phyloP scores from a whole-genome alignment of 2,329 filamentous ascomycete genomes.

The Fusarium anguioides region DNA sequence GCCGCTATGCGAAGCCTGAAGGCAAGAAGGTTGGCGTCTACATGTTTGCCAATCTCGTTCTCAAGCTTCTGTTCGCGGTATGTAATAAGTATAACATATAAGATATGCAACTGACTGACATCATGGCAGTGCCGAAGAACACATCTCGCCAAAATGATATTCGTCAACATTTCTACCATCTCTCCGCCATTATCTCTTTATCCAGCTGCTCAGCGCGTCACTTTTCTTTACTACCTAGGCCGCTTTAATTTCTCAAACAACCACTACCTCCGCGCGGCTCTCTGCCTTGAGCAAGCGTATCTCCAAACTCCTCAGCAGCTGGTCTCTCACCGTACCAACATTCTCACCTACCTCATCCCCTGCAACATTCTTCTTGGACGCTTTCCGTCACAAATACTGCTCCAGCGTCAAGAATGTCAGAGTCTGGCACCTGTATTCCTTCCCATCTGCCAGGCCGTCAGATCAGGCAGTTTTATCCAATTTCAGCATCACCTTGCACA shows the following conservation, averaged over 20 bases:
- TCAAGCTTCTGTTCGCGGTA: constrained; percentile 88
- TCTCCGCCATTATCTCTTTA: constrained; percentile 85
- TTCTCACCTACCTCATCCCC: constrained; percentile 85
- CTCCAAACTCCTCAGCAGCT: constrained; percentile 71
- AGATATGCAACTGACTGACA: constrained; percentile 11
- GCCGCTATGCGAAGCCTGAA: constrained; percentile 74
- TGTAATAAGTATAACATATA: constrained; percentile 27
- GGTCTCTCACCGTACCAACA: constrained; percentile 78
- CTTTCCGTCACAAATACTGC: constrained; percentile 76
- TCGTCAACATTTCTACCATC: constrained; percentile 85
- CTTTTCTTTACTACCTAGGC: constrained; percentile 94
- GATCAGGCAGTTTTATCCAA: constrained; percentile 76
- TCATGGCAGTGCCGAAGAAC: constrained; percentile 76
- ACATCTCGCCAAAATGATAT: constrained; percentile 86
- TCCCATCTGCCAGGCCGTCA: constrained; percentile 78
- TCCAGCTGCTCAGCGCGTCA: constrained; percentile 86
- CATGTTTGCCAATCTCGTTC: constrained; percentile 88
- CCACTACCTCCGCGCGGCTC: constrained; percentile 81
- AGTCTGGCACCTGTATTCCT: constrained; percentile 74
- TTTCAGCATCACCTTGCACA: constrained; percentile 77
- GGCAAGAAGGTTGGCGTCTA: constrained; percentile 91
- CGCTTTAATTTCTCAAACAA: constrained; percentile 88
- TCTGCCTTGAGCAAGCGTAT: constrained; percentile 83
- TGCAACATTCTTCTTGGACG: constrained; percentile 86
- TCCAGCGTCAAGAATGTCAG: constrained; percentile 72